These are phyloP conservation scores for Mortierella sp. DNA, from an alignment of 371 early-diverging fungal species.

Conservation along the genomic window DNA sequence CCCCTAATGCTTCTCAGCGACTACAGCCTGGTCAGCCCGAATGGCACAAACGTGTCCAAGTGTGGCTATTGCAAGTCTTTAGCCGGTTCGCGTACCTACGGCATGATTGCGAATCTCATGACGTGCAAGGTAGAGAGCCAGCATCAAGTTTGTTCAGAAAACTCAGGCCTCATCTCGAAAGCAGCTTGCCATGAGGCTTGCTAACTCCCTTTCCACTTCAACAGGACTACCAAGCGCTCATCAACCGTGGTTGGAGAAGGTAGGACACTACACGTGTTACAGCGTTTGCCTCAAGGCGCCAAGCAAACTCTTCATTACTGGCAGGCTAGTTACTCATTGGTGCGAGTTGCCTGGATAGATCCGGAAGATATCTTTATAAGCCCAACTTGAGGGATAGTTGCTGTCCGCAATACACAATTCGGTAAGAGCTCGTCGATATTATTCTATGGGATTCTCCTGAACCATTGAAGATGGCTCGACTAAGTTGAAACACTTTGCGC, in stretches of 20 bases:
- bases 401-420: slow-evolving; percentile 77
- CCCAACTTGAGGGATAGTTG: slow-evolving; percentile 71
- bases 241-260: slow-evolving; percentile 79
- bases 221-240: slow-evolving; percentile 74
- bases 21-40: slow-evolving; percentile 53
- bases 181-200: background rate
- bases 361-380: slow-evolving; percentile 72
- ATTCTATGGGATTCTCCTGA: background rate
- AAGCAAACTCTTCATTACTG: no score
- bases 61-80: slow-evolving; percentile 70
- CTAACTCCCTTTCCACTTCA: background rate
- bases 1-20: slow-evolving; percentile 28
- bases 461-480: background rate
- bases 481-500: background rate
- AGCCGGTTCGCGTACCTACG: slow-evolving; percentile 61
- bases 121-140: slow-evolving; percentile 25
- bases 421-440: slow-evolving; percentile 51
- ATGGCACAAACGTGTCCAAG: slow-evolving; percentile 53
- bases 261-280: slow-evolving; percentile 11
- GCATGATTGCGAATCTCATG: slow-evolving; percentile 64
- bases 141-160: background rate
- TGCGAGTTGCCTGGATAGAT: slow-evolving; percentile 58
- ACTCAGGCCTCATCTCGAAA: background rate
- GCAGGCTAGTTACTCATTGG: no score
- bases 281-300: no score